These are phyloP conservation scores for Cymbopogon flexuosus DNA, from an alignment of 202 grass and related monocot genomes.

Conservation along the genomic window DNA sequence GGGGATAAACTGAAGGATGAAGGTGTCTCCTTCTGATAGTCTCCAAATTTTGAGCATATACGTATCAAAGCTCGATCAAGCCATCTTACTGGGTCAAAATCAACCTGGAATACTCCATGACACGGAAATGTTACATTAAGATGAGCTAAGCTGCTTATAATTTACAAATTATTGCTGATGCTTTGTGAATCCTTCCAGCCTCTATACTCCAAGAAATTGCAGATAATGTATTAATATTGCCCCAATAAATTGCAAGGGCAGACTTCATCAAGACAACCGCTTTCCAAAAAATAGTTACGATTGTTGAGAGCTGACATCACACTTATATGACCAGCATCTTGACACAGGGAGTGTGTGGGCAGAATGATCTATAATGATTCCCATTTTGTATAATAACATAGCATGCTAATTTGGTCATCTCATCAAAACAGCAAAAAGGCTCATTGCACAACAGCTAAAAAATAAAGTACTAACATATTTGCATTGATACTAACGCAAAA, in stretches of 20 bases:
- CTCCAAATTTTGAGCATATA: constrained; percentile 81
- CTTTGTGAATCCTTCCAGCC: neutral
- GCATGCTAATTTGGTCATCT: neutral
- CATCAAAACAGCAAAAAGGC: neutral
- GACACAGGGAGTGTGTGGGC: too few species aligned
- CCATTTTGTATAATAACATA: neutral
- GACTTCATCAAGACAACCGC: neutral
- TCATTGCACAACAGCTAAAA: constrained; percentile 21
- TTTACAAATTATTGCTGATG: neutral
- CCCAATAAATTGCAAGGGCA: neutral
- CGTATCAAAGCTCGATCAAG: constrained; percentile 83
- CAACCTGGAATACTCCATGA: constrained; percentile 48
- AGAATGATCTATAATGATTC: constrained; percentile 3
- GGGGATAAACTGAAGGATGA: constrained; percentile 90
- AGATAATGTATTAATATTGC: neutral
- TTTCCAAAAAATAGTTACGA: neutral
- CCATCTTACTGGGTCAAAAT: constrained; percentile 97
- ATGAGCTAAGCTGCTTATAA: neutral
- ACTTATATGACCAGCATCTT: neutral
- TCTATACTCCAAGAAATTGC: neutral
- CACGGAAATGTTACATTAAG: constrained; percentile 28
- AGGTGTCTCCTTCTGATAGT: constrained; percentile 86
- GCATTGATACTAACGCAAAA: constrained; percentile 8
- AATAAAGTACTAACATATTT: constrained; percentile 7
- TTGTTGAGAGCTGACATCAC: neutral